These are phyloP conservation scores for Aspergillus tubingensis DNA, from an alignment of 2,329 filamentous ascomycete genomes.

Conservation along the genomic window DNA sequence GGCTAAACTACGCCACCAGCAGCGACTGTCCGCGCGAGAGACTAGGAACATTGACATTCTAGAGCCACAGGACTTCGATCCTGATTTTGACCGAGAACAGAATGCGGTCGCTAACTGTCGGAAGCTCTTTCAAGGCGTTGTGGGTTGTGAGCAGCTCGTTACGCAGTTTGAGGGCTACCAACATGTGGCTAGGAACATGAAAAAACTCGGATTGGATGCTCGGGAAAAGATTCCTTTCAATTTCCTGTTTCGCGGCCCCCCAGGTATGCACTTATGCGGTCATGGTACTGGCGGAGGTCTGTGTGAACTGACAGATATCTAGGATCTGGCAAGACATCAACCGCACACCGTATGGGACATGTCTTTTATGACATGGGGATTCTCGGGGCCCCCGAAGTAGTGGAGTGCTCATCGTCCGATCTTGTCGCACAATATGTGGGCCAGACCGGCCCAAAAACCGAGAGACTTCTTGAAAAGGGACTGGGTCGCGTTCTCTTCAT, in stretches of 20 bases:
- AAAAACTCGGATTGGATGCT: constrained; percentile 56
- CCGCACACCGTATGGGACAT: constrained; percentile 72
- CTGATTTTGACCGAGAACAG: too few species aligned
- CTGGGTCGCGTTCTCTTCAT: too few species aligned
- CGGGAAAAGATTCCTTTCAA: constrained; percentile 64
- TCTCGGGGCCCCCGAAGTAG: constrained; percentile 59
- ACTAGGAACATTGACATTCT: too few species aligned
- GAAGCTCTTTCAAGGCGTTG: constrained; percentile 44
- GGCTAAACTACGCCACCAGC: too few species aligned
- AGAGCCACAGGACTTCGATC: too few species aligned
- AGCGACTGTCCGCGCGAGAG: too few species aligned
- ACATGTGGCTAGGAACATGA: constrained; percentile 54
- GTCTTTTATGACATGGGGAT: constrained; percentile 76
- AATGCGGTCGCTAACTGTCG: too few species aligned
- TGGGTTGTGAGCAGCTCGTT: constrained; percentile 61
- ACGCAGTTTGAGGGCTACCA: constrained; percentile 58
- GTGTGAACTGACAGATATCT: not conserved
- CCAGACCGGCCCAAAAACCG: too few species aligned
- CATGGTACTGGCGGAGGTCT: not conserved
- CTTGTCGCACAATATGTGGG: too few species aligned
- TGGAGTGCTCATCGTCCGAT: constrained; percentile 45
- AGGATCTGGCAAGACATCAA: constrained; percentile 73
- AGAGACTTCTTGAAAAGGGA: too few species aligned
- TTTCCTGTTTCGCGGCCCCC: constrained; percentile 68
- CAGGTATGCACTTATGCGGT: constrained; percentile 49